phyloP scores from a whole-genome alignment of 495 filamentous ascomycete genomes.

The Trichoderma erinaceum region DNA sequence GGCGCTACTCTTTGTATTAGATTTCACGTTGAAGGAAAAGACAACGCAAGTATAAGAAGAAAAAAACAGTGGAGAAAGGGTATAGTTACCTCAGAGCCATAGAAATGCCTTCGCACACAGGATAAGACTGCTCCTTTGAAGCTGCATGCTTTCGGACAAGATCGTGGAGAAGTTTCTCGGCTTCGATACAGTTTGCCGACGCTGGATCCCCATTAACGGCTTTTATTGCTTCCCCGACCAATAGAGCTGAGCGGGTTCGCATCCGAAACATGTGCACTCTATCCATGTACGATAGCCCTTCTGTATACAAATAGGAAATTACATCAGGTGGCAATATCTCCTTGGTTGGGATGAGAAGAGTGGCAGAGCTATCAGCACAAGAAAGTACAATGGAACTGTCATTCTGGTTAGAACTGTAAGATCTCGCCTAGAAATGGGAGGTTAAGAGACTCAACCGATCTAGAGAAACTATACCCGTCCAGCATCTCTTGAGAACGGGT shows the following conservation, averaged over 20 bases:
- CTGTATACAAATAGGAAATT: background rate
- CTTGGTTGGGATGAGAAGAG: background rate
- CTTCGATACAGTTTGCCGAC: background rate
- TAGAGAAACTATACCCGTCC: background rate
- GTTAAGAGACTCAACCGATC: background rate
- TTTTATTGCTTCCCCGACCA: background rate
- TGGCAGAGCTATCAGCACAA: background rate
- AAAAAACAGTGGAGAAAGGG: too few relatives aligned
- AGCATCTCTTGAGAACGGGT: background rate
- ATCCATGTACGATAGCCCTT: background rate
- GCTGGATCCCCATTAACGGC: background rate
- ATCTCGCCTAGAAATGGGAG: background rate
- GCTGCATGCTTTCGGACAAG: background rate
- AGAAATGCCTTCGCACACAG: background rate
- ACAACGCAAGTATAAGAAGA: background rate
- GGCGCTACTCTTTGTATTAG: background rate
- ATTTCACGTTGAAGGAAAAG: background rate
- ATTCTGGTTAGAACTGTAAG: background rate
- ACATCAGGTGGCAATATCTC: background rate
- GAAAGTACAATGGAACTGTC: background rate
- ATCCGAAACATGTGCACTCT: background rate
- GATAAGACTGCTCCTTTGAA: background rate
- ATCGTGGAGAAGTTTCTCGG: background rate
- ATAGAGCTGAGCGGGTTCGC: background rate
- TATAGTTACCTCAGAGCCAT: background rate